Evolutionary conservation across 2,329 filamentous ascomycete genomes (phyloP).

Genomic region (Amphichorda felina): DNA sequence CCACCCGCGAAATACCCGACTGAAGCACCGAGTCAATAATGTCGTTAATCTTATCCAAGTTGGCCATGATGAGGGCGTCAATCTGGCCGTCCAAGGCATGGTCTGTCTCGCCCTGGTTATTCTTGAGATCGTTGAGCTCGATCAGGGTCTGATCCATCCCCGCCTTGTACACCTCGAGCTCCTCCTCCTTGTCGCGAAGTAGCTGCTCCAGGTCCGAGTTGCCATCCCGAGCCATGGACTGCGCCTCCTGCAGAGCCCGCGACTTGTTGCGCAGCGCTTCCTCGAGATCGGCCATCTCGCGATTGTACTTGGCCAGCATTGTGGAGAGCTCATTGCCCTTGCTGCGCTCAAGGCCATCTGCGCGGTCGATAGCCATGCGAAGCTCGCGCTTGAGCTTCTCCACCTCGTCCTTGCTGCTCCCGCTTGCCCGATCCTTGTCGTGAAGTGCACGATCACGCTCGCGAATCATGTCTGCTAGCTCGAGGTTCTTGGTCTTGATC

Average conservation of each 20-base stretch:
- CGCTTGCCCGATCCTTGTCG: constrained; percentile 78
- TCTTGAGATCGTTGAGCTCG: constrained; percentile 79
- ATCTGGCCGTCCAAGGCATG: constrained; percentile 80
- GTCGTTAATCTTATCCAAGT: constrained; percentile 87
- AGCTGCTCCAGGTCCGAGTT: constrained; percentile 76
- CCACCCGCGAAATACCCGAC: constrained; percentile 82
- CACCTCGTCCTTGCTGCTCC: constrained; percentile 81
- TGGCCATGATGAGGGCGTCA: constrained; percentile 76
- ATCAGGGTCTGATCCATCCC: constrained; percentile 94
- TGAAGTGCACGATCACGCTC: constrained; percentile 89
- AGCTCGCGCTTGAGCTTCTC: constrained; percentile 93
- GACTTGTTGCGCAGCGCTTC: constrained; percentile 85
- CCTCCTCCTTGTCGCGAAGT: constrained; percentile 89
- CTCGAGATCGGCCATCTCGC: constrained; percentile 93
- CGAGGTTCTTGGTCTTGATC: constrained; percentile 99
- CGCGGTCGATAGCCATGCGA: constrained; percentile 79
- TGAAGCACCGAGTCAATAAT: constrained; percentile 96
- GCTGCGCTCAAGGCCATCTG: constrained; percentile 81
- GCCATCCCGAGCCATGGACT: constrained; percentile 65
- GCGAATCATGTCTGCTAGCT: constrained; percentile 95
- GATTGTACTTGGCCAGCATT: constrained; percentile 91
- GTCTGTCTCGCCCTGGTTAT: constrained; percentile 64
- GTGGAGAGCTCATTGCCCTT: constrained; percentile 94
- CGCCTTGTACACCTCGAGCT: constrained; percentile 95
- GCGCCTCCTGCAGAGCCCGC: constrained; percentile 72